Conservation (phyloP, 805 yeast genomes). For the Wickerhamiella alocasiicola region DNA sequence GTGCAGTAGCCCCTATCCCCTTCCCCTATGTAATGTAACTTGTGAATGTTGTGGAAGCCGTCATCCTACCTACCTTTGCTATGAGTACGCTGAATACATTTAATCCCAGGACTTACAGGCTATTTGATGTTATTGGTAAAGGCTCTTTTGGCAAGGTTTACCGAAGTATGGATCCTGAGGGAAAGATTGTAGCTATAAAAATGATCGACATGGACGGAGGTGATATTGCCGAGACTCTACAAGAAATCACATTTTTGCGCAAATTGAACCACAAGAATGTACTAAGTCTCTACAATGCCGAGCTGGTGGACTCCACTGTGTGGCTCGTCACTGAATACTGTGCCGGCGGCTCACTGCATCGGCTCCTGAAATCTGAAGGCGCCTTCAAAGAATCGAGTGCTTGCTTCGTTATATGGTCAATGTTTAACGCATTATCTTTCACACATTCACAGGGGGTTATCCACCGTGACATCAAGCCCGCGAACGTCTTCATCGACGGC, state of each 20-base stretch:
- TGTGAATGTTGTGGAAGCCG: too few relatives aligned
- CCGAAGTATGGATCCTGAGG: conserved; percentile 26
- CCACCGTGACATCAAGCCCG: conserved; percentile 85
- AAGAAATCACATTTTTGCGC: conserved; percentile 67
- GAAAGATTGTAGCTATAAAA: conserved; percentile 64
- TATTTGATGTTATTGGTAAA: conserved; percentile 16
- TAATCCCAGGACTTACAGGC: background rate
- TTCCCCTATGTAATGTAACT: too few relatives aligned
- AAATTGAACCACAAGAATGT: conserved; percentile 51
- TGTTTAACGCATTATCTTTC: conserved; percentile 59
- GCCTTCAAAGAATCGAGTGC: conserved; percentile 46
- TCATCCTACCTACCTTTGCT: too few relatives aligned
- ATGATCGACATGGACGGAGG: conserved; percentile 52
- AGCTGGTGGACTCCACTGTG: conserved; percentile 43
- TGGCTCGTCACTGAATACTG: conserved; percentile 93
- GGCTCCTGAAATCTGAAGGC: conserved; percentile 42
- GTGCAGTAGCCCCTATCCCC: too few relatives aligned
- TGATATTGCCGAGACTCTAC: conserved; percentile 28
- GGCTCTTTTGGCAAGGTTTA: conserved; percentile 23
- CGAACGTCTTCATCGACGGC: conserved; percentile 65
- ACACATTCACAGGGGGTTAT: conserved; percentile 64
- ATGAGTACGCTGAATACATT: background rate
- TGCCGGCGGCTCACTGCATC: conserved; percentile 87
- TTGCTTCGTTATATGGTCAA: conserved; percentile 49
- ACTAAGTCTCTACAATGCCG: conserved; percentile 51